Base-by-base conservation (phyloP, 129 eudicot species). In the Sambucus nigra region DNA sequence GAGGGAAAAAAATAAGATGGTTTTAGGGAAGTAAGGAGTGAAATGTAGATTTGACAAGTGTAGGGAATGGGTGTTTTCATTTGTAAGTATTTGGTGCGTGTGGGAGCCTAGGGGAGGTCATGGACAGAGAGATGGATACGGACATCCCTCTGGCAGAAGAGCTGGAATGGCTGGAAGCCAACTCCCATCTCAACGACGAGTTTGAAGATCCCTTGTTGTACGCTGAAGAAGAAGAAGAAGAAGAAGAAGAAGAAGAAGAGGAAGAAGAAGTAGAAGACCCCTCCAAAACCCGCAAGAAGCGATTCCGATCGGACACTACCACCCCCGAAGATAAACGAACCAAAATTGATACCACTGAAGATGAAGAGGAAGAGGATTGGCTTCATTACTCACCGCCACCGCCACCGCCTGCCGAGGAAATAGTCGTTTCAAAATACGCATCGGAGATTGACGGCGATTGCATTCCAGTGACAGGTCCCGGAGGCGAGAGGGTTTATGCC, bases 401-500 rank as follows among this genome's bases (percentile, higher is more conserved):
- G 28, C 23, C 47, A 23, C 70, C 39, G 51, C 74, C 40, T 24
- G 71, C 15, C 40, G 58, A 80, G 68, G 84, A 80, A 69, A 86
- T 25, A 67, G 64, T 71, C 19, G 63, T 91, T 59, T 79, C 89
- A 17, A 71, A 84, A 25, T 82, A 47, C 35, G 87, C 80, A 0
- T 67, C 84, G 12, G 87, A 72, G 57, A 91, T 91, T 10, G 89
- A 91, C 14, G 99, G 99, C 2, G 99, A 86, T 65, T 81, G 75
- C 54, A 63, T 86, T 80, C 89, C 99, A 14, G 84, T 91, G 35
- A 91, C 99, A 7, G 95, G 80, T 5, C 83, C 80, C 11, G 82
- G 66, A 45, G 99, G 95, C 0, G 94, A 82, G 53, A 79, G 99
- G 79, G 94, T 91, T 64, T 91, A 91, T 57, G 99, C 95, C 5